These are phyloP conservation scores for Lachnellula arida DNA, from an alignment of 2,329 filamentous ascomycete species.

Conservation along the genomic window DNA sequence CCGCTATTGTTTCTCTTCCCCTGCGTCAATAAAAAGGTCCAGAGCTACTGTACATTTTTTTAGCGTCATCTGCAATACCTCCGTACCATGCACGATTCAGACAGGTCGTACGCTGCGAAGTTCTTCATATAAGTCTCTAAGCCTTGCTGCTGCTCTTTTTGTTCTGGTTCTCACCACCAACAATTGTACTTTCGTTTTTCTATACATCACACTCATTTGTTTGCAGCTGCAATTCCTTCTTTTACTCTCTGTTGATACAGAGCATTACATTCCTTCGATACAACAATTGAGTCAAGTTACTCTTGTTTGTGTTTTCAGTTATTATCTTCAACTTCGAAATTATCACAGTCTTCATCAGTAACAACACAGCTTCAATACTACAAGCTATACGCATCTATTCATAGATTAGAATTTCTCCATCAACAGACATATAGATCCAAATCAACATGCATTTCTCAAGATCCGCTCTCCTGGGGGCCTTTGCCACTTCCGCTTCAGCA, in stretches of 20 bases:
- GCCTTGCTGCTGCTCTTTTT: not conserved
- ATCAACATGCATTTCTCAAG: conserved; percentile 26
- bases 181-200: conserved; percentile 5
- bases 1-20: not conserved
- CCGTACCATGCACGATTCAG: not conserved
- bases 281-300: conserved; percentile 26
- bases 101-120: not conserved
- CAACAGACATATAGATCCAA: conserved; percentile 3
- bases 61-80: not conserved
- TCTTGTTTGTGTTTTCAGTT: conserved; percentile 20
- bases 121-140: conserved; percentile 2
- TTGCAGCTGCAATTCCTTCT: conserved; percentile 16
- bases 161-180: conserved; percentile 8
- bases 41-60: not conserved
- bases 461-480: conserved; percentile 16
- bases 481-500: conserved; percentile 21
- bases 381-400: conserved; percentile 16
- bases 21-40: not conserved
- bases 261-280: conserved; percentile 22
- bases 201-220: conserved; percentile 22
- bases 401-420: not conserved
- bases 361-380: conserved; percentile 17
- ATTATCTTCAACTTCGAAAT: conserved; percentile 24
- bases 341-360: conserved; percentile 12
- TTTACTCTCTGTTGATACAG: conserved; percentile 28